Conservation (phyloP, 768 basidiomycete genomes). For the Suillus lakei region DNA sequence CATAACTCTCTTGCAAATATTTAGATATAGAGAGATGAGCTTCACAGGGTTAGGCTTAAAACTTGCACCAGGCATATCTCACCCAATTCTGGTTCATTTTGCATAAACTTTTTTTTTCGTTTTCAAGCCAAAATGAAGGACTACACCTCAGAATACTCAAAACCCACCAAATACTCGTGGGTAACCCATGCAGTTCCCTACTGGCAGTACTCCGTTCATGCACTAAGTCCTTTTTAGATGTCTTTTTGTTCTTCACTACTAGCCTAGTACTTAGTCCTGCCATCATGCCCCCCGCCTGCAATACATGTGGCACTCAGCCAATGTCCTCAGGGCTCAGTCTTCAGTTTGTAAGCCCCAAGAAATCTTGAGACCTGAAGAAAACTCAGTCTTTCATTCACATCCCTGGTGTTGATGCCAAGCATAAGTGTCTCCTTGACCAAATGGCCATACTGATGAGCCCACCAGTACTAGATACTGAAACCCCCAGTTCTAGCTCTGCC, state of each 20-base stretch:
- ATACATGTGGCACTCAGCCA: background rate
- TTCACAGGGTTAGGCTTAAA: no score
- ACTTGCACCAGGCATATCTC: no score
- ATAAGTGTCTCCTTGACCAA: conserved; percentile 4
- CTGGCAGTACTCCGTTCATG: background rate
- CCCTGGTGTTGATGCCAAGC: background rate
- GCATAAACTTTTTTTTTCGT: no score
- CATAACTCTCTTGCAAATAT: no score
- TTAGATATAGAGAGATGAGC: no score
- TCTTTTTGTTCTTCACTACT: background rate
- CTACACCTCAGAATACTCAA: no score
- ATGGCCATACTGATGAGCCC: conserved; percentile 3
- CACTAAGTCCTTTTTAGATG: background rate
- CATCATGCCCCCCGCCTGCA: background rate
- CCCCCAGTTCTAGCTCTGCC: background rate
- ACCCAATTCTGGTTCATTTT: no score
- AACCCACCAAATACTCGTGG: no score
- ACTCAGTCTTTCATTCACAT: conserved; percentile 2
- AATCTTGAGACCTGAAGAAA: conserved; percentile 14
- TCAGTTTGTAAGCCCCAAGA: conserved; percentile 23
- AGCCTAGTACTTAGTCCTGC: no score
- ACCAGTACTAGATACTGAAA: background rate
- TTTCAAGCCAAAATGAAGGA: no score
- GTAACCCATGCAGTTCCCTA: no score
- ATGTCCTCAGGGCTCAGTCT: conserved; percentile 17